phyloP scores from a whole-genome alignment of 768 basidiomycete species.

The Amanita pallidorosea region DNA sequence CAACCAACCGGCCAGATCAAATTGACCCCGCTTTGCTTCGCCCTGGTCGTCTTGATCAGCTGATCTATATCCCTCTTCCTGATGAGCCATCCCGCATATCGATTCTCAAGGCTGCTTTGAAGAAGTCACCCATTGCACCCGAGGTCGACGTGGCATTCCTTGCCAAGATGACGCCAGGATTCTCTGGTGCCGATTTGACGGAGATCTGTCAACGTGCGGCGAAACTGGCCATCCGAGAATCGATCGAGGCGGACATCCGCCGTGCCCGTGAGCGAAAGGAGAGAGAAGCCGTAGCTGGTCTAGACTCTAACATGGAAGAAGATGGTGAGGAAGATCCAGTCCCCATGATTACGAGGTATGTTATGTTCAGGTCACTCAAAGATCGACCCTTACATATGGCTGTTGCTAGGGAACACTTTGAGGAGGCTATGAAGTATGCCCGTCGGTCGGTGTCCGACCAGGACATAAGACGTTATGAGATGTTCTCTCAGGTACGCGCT shows the following conservation, averaged over 20 bases:
- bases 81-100: slow-evolving; percentile 87
- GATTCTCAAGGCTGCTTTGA: slow-evolving; percentile 84
- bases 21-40: slow-evolving; percentile 89
- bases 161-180: slow-evolving; percentile 89
- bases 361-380: slow-evolving; percentile 2
- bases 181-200: slow-evolving; percentile 99
- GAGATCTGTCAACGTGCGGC: slow-evolving; percentile 98
- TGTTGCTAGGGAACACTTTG: slow-evolving; percentile 74
- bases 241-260: slow-evolving; percentile 87
- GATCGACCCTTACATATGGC: slow-evolving; percentile 4
- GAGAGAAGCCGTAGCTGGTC: slow-evolving; percentile 64
- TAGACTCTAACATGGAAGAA: slow-evolving; percentile 62
- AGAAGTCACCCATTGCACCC: slow-evolving; percentile 80
- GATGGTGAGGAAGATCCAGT: slow-evolving; percentile 77
- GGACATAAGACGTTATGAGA: slow-evolving; percentile 96
- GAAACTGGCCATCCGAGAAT: slow-evolving; percentile 92
- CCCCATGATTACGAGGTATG: slow-evolving; percentile 70
- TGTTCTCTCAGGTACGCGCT: slow-evolving; percentile 76
- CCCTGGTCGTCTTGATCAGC: slow-evolving; percentile 97
- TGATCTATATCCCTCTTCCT: slow-evolving; percentile 98
- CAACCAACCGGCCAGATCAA: slow-evolving; percentile 94
- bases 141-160: slow-evolving; percentile 82
- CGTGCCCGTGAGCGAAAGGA: slow-evolving; percentile 68
- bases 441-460: slow-evolving; percentile 94
- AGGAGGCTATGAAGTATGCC: slow-evolving; percentile 97